Evolutionary conservation across 352 stramenopile genomes (phyloP).

Genomic region (Blastocystis sp.): DNA sequence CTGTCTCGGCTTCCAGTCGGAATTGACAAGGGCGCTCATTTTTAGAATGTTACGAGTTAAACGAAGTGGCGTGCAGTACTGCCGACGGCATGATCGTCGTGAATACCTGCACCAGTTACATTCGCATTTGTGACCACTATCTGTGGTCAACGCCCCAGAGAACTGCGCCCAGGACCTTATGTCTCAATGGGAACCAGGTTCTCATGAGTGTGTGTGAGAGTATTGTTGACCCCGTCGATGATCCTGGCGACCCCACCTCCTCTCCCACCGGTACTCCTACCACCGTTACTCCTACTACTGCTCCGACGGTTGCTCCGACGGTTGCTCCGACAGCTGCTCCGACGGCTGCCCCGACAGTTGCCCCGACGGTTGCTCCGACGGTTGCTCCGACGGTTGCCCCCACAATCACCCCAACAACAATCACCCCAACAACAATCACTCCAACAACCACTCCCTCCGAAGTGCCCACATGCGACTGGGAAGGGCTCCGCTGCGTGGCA

Average conservation of each 20-base stretch:
- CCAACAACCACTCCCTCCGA: neutral
- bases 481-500: neutral
- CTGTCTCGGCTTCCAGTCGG: constrained; percentile 8
- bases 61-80: constrained; percentile 43
- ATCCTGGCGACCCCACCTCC: neutral
- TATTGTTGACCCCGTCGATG: neutral
- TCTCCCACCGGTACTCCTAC: neutral
- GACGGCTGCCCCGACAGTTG: constrained; percentile 1
- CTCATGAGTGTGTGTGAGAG: constrained; percentile 23
- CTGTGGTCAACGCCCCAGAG: constrained; percentile 20
- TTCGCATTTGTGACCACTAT: constrained; percentile 57
- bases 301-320: neutral
- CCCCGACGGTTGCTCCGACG: neutral
- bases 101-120: constrained; percentile 42
- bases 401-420: neutral
- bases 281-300: neutral
- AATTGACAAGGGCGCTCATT: neutral
- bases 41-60: constrained; percentile 34
- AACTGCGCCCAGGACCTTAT: constrained; percentile 28
- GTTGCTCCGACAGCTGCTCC: neutral
- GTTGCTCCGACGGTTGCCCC: neutral
- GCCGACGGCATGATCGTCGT: neutral
- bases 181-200: constrained; percentile 55
- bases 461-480: constrained; percentile 1
- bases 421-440: neutral